Evolutionary conservation across 192 early-diverging fungal species (phyloP).

Genomic region (Rhizoclosmatium globosum): DNA sequence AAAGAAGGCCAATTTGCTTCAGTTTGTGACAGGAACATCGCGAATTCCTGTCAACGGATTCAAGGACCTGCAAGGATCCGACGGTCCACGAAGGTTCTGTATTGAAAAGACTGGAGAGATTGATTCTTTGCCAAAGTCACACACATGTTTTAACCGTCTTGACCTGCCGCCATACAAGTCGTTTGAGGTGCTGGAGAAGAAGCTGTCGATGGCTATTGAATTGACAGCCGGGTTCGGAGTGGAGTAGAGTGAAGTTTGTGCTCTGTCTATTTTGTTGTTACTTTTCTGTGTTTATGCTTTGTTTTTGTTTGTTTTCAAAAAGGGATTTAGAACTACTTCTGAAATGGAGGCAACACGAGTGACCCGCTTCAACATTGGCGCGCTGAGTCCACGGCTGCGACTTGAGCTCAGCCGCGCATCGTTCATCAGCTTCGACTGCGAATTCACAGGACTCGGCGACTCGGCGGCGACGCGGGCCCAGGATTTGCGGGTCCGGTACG

Average conservation of each 20-base stretch:
- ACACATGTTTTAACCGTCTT: conserved; percentile 98
- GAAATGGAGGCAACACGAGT: conserved; percentile 19
- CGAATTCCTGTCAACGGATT: conserved; percentile 99
- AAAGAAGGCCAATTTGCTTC: conserved; percentile 92
- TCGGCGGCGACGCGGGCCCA: conserved; percentile 25
- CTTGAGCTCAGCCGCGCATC: conserved; percentile 52
- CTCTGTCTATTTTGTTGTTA: conserved; percentile 6
- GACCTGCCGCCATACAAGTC: conserved; percentile 93
- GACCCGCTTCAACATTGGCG: conserved; percentile 48
- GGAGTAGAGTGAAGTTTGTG: conserved; percentile 59
- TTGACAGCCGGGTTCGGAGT: conserved; percentile 95
- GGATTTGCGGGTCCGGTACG: conserved; percentile 74
- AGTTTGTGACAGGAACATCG: conserved; percentile 98
- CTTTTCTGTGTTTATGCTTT: conserved; percentile 2
- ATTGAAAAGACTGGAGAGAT: conserved; percentile 94
- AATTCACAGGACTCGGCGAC: conserved; percentile 86
- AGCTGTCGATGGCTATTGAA: conserved; percentile 94
- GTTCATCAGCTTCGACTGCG: conserved; percentile 89
- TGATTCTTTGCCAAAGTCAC: conserved; percentile 87
- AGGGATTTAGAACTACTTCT: background rate
- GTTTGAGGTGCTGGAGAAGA: conserved; percentile 71
- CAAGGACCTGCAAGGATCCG: conserved; percentile 96
- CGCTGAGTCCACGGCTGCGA: conserved; percentile 39
- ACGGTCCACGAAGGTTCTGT: conserved; percentile 94
- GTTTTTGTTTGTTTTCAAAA: background rate